phyloP scores from a whole-genome alignment of 495 filamentous ascomycete species.

The Penicillium chermesinum region DNA sequence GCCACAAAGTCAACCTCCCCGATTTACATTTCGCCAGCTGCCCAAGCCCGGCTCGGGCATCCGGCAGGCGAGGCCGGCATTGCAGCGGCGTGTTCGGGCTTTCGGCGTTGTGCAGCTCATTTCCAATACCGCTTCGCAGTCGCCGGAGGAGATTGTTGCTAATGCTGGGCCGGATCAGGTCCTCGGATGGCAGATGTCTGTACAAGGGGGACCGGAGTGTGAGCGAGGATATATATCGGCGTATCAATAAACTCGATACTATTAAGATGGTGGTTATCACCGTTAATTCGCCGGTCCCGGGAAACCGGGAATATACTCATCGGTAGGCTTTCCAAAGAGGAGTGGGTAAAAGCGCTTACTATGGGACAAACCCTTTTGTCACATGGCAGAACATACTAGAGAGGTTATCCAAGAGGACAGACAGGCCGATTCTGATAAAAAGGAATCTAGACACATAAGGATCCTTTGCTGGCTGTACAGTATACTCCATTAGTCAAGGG shows the following conservation, averaged over 20 bases:
- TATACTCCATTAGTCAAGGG: constrained; percentile 67
- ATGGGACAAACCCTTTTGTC: no score
- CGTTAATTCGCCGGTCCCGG: constrained; percentile 84
- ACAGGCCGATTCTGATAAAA: constrained; percentile 76
- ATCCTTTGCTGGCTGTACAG: constrained; percentile 71
- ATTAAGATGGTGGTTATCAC: constrained; percentile 84
- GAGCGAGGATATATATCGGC: constrained; percentile 72
- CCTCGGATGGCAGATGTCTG: constrained; percentile 93
- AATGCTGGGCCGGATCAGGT: constrained; percentile 63
- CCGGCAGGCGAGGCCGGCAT: constrained; percentile 85
- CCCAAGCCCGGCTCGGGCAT: constrained; percentile 87
- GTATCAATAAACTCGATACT: constrained; percentile 58
- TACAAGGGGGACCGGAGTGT: constrained; percentile 74
- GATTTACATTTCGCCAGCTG: constrained; percentile 78
- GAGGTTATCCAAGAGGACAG: constrained; percentile 70
- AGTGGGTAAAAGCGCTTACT: no score
- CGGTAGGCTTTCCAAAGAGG: constrained; percentile 68
- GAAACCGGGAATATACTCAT: constrained; percentile 89
- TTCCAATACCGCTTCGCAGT: constrained; percentile 84
- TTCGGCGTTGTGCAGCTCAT: constrained; percentile 81
- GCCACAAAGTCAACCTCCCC: constrained; percentile 65
- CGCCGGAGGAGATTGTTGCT: constrained; percentile 79
- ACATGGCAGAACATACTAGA: constrained; percentile 75
- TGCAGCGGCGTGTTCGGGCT: constrained; percentile 65
- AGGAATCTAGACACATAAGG: constrained; percentile 92